These are phyloP conservation scores for Didymella arachidicola DNA, from an alignment of 2,329 filamentous ascomycete species.

Conservation along the genomic window DNA sequence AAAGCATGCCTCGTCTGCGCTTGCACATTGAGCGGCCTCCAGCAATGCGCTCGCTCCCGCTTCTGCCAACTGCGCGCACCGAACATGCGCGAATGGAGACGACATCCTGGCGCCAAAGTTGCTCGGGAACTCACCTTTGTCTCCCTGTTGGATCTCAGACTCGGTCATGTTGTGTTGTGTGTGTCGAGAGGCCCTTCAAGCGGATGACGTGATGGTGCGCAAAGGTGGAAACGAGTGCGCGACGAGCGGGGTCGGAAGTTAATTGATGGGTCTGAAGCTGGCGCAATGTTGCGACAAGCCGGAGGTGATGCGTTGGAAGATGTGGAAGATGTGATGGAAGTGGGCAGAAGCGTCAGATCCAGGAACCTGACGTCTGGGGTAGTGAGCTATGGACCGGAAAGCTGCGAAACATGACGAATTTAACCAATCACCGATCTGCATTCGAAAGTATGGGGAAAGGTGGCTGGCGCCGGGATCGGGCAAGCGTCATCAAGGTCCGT, in stretches of 20 bases:
- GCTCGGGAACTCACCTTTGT: conserved; percentile 42
- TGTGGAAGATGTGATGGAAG: conserved; percentile 32
- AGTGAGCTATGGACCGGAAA: conserved; percentile 42
- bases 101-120: neutral
- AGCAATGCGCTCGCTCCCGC: conserved; percentile 12
- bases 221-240: conserved; percentile 33
- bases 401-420: conserved; percentile 42
- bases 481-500: conserved; percentile 43
- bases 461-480: conserved; percentile 38
- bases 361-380: conserved; percentile 29
- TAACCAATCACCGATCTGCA: conserved; percentile 36
- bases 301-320: conserved; percentile 34
- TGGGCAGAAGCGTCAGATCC: conserved; percentile 29
- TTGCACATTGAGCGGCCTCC: conserved; percentile 6
- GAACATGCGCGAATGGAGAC: neutral
- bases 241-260: conserved; percentile 25
- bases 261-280: conserved; percentile 38
- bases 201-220: conserved; percentile 44
- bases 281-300: conserved; percentile 25
- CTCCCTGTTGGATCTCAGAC: conserved; percentile 46
- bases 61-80: neutral
- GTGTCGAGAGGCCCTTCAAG: conserved; percentile 23
- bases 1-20: conserved; percentile 15
- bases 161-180: conserved; percentile 44
- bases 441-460: conserved; percentile 35